Conservation (phyloP, 257 asterid genomes). For the Solanum piurae region DNA sequence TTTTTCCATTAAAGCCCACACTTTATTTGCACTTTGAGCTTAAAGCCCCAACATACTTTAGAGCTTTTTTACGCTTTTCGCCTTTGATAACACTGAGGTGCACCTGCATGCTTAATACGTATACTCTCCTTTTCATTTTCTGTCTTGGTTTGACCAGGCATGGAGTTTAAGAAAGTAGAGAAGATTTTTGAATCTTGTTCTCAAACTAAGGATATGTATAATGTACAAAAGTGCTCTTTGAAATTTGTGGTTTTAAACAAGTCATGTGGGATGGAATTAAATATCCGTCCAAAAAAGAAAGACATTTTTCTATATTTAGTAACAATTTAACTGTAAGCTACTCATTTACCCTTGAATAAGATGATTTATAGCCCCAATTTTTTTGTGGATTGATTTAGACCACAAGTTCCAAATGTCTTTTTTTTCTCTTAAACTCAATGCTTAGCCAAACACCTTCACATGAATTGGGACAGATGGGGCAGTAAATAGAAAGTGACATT, state of each 20-base stretch:
- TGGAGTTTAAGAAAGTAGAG: background rate
- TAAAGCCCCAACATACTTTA: too few species aligned
- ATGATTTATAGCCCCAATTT: background rate
- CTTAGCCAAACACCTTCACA: background rate
- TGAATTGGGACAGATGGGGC: background rate
- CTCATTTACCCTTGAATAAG: background rate
- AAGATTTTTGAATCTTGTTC: background rate
- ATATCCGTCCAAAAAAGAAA: background rate
- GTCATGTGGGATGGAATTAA: background rate
- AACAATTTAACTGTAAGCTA: background rate
- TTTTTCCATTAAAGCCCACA: too few species aligned
- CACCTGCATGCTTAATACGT: background rate
- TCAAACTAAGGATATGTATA: background rate
- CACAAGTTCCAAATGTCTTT: background rate
- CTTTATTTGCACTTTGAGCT: too few species aligned
- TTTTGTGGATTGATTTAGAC: background rate
- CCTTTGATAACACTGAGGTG: too few species aligned
- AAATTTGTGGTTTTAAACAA: background rate
- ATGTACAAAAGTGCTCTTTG: background rate
- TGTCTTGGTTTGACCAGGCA: background rate
- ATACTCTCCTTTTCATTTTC: background rate
- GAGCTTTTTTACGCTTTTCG: too few species aligned
- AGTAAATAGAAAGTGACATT: background rate
- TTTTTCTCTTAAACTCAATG: background rate
- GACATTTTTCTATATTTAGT: background rate